Base-by-base conservation (phyloP, 1,284 basidiomycete species). In the Grifola frondosa region DNA sequence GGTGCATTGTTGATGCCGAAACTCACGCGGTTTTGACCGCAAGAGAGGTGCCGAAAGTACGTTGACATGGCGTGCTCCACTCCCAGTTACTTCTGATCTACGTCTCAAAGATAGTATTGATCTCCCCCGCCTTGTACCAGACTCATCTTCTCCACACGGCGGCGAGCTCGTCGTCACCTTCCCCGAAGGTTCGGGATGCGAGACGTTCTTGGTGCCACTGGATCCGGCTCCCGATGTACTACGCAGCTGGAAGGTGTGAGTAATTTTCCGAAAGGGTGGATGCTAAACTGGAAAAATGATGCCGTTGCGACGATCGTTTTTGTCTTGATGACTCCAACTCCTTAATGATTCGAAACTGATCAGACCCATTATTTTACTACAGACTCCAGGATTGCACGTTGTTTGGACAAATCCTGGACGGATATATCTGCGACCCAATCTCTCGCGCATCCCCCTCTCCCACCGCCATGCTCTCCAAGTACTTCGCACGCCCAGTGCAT, bases 1-100 rank as follows among this genome's bases (percentile, higher is more conserved):
- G 84, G 76, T 80, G 77, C 46, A 73, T 88, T 51, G 71, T 86
- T 30, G 81, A 84, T 52, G 72, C 71, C 6, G 61, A 66, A 5
- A 76, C 70, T 4, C 66, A 76, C 37, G 60, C 60, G 5, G 70
- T 84, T 16, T 66, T 88, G 30, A 88, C 87, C 4, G 84, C 84
- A 6, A 74, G 86, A 44, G 75, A 80, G 44, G 61, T 77, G 13
- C 52, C 76, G 21, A 81, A 81, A 74, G 85, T 81, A 57, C 21
- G 69, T 43, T 17, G 15, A 19, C 8, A 11, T 21, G 26, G 22
- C 24, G 13, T 42, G 20, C 7, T 6, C 13, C 22, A n/a, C 16
- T 34, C 4, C 19, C 3, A 6, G 32, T 24, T 37, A 32, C 16
- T 28, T 28, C 17, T 39, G 30, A 16, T 36, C 21, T 36, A 10